A percentile compares a stretch with the other conserved stretches of the same genome.
Evolutionary conservation across 2,329 filamentous ascomycete species (phyloP).

Genomic region (Aspergillus sp.): DNA sequence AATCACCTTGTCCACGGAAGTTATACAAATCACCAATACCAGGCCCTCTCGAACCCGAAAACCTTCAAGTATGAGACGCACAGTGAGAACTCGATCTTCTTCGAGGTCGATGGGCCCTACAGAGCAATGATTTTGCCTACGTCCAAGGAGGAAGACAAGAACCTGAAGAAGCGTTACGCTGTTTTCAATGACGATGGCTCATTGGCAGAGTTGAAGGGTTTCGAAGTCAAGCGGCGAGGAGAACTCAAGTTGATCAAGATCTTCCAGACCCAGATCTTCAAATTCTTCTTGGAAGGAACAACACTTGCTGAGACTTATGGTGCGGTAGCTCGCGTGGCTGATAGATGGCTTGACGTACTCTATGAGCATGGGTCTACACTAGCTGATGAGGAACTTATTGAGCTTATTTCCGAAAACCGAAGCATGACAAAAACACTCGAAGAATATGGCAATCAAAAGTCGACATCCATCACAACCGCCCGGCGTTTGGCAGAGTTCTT

Average conservation of each 20-base stretch:
- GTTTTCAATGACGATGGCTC: slow-evolving; percentile 98
- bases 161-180: slow-evolving; percentile 97
- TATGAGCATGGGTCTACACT: slow-evolving; percentile 84
- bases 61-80: slow-evolving; percentile 92
- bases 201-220: slow-evolving; percentile 92
- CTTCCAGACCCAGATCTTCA: slow-evolving; percentile 99
- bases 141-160: slow-evolving; percentile 98
- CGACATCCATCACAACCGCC: slow-evolving; percentile 98
- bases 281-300: slow-evolving; percentile 92
- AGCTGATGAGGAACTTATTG: slow-evolving; percentile 94
- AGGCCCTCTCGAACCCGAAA: slow-evolving; percentile 76
- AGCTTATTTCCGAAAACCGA: slow-evolving; percentile 99
- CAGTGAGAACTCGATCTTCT: slow-evolving; percentile 99
- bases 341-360: slow-evolving; percentile 94
- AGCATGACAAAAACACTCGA: slow-evolving; percentile 97
- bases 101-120: slow-evolving; percentile 97
- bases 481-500: slow-evolving; percentile 93
- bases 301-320: slow-evolving; percentile 86
- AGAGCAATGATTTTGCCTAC: slow-evolving; percentile 96
- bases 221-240: slow-evolving; percentile 95
- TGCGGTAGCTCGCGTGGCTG: slow-evolving; percentile 90
- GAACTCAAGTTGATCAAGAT: slow-evolving; percentile 99
- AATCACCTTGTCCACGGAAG: slow-evolving; percentile 93
- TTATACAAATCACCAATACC: slow-evolving; percentile 97
- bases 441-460: slow-evolving; percentile 94